These are phyloP conservation scores for Ceratocystis cubensis DNA, from an alignment of 2,329 filamentous ascomycete species.

Conservation along the genomic window DNA sequence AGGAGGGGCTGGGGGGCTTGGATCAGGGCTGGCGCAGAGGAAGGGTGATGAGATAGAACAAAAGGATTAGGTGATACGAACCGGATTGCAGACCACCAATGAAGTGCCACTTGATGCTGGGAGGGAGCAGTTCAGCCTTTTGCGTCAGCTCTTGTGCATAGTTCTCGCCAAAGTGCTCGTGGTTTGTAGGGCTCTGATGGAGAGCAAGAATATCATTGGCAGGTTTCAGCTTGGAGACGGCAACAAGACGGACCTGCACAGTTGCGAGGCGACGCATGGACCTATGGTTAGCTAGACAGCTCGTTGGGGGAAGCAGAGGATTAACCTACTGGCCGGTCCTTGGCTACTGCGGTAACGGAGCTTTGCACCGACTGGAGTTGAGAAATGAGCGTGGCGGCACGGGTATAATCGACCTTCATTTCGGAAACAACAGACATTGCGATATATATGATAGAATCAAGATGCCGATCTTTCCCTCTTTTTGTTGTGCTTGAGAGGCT, in stretches of 20 bases:
- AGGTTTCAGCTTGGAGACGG: conserved; percentile 93
- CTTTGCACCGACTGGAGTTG: conserved; percentile 50
- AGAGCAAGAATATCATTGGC: conserved; percentile 81
- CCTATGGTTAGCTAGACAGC: background rate
- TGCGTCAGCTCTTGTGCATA: conserved; percentile 82
- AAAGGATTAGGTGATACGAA: conserved; percentile 24
- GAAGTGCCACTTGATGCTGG: conserved; percentile 80
- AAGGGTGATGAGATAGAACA: background rate
- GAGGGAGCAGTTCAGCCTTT: conserved; percentile 69
- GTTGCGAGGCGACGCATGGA: background rate
- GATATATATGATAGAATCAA: background rate
- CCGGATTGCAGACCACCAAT: conserved; percentile 83
- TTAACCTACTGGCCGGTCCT: conserved; percentile 41
- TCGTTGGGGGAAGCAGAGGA: background rate
- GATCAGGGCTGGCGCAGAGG: conserved; percentile 10
- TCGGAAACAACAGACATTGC: conserved; percentile 25
- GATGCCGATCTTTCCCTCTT: no score
- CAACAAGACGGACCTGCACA: conserved; percentile 65
- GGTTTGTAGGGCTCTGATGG: conserved; percentile 46
- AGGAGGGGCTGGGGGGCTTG: background rate
- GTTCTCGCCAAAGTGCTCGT: conserved; percentile 89
- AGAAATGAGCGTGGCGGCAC: conserved; percentile 49
- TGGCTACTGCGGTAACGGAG: conserved; percentile 42
- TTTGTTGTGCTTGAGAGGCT: background rate
- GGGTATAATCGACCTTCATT: conserved; percentile 50